Base-by-base conservation (phyloP, 2,329 filamentous ascomycete genomes). In the Neofusicoccum sp. region DNA sequence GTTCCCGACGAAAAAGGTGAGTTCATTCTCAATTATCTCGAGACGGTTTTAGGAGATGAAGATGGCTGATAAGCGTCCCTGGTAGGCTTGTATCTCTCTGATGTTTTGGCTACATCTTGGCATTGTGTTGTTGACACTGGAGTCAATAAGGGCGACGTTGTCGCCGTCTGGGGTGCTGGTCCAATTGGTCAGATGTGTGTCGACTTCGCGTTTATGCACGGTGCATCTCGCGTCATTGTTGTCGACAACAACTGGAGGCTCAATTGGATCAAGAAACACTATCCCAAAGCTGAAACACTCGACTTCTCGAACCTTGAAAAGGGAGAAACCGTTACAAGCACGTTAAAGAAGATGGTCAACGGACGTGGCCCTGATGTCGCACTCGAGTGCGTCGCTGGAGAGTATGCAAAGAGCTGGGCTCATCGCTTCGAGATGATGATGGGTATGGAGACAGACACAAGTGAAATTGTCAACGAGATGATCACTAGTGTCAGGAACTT, bases 1-100 rank as follows among this genome's bases (percentile, higher is more conserved):
- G 89, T 96, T 0, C 90, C 92, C 0, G 92, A 96, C 71, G 93
- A 96, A 80, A 93, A 94, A n/a, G n/a, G n/a, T n/a, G n/a, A n/a
- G n/a, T n/a, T n/a, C n/a, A n/a, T n/a, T n/a, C n/a, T n/a, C n/a
- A n/a, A n/a, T n/a, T n/a, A n/a, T n/a, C n/a, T n/a, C n/a, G n/a
- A n/a, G n/a, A n/a, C n/a, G n/a, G n/a, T n/a, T n/a, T n/a, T n/a
- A n/a, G n/a, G n/a, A n/a, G n/a, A n/a, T n/a, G n/a, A n/a, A n/a
- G n/a, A n/a, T n/a, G n/a, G n/a, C n/a, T n/a, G n/a, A n/a, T n/a
- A n/a, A n/a, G n/a, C n/a, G n/a, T n/a, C n/a, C n/a, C n/a, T n/a
- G n/a, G n/a, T n/a, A 78, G 90, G 72, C 8, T 81, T 96, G 1
- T 96, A 87, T 75, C 83, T 96, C 1, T 93, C 89, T 1, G 93